Base-by-base conservation (phyloP, 2,329 filamentous ascomycete species). In the Fusarium anguioides region DNA sequence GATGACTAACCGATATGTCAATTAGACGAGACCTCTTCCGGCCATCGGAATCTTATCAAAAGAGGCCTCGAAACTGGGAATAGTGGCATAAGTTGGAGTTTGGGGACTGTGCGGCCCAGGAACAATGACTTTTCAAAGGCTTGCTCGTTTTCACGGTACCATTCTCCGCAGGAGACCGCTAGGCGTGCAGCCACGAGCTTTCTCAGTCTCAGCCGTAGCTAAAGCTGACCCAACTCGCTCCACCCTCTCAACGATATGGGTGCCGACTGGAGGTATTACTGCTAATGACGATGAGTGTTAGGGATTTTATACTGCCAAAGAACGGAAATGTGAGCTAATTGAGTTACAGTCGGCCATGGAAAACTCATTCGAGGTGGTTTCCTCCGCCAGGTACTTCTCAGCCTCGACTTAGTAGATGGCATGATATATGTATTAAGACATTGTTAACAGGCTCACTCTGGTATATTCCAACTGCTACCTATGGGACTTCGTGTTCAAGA, bases 381-480 rank as follows among this genome's bases (percentile, higher is more conserved):
- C 73, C 77, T 94, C 42, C 88, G 91, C 62, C 90, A 93, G 82
- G 89, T 91, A 66, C 72, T 79, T 75, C 26, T 21, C 29, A 35
- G 18, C 12, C 31, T 20, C 42, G 14, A 7, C 17, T 31, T 14
- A 46, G n/a, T 27, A 23, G n/a, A 37, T 23, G 62, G 23, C 56
- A 21, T 24, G 42, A 59, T 46, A 64, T 42, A 18, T 4, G 40
- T 26, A 36, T 50, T 48, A 12, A 59, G 37, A 24, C 39, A 24
- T 8, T 31, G 14, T n/a, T 6, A 9, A 17, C 69, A 94, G 88
- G 90, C 93, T 20, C 91, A 97, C 75, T 88, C 94, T 9, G 96
- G 96, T 26, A 88, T 98, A 33, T 99, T 97, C 72, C 96, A 99
- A 74, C 85, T 97, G 75, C 84, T 99, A 2, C 96, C 96, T 1